Percentiles rank a stretch among this genome's conserved stretches.
These are phyloP conservation scores for Camelina sativa DNA, from an alignment of 345 rosid species.

Conservation along the genomic window DNA sequence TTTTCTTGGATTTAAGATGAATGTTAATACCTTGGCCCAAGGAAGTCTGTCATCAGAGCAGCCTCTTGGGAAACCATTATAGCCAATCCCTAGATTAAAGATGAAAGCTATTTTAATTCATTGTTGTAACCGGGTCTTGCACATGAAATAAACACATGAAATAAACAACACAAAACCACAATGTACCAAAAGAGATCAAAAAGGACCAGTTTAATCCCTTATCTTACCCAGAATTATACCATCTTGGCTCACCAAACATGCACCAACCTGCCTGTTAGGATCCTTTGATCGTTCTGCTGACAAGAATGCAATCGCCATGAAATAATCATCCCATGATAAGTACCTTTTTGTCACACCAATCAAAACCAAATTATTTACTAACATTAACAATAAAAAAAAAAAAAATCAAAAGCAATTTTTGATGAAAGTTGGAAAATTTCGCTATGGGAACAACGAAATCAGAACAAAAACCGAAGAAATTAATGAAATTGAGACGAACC, in stretches of 20 bases:
- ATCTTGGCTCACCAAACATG: slow-evolving; percentile 89
- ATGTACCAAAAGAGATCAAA: not conserved
- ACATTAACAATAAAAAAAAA: not conserved
- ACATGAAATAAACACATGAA: not conserved
- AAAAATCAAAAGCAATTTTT: not conserved
- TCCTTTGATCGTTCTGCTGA: slow-evolving; percentile 92
- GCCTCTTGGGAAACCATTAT: slow-evolving; percentile 98
- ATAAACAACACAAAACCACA: not conserved
- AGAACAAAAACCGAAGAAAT: not conserved
- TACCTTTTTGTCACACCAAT: slow-evolving; percentile 52
- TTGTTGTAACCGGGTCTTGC: not conserved
- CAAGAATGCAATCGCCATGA: slow-evolving; percentile 86
- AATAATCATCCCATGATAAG: slow-evolving; percentile 95
- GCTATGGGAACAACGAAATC: not conserved
- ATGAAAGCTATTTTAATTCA: not conserved
- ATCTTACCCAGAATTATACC: slow-evolving; percentile 87
- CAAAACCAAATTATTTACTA: not conserved
- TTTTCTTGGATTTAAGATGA: slow-evolving; percentile 5
- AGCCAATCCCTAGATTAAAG: slow-evolving; percentile 76
- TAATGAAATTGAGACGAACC: slow-evolving; percentile 50
- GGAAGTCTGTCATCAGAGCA: slow-evolving; percentile 97
- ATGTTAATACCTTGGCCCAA: slow-evolving; percentile 81
- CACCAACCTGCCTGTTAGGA: slow-evolving; percentile 99
- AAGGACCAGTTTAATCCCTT: not conserved
- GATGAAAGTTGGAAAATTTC: slow-evolving; percentile 16